Evolutionary conservation across 1,139 yeast species (phyloP), one percentile per base, ranked within the genome.

Genomic region (Debaryomyces udenii): DNA sequence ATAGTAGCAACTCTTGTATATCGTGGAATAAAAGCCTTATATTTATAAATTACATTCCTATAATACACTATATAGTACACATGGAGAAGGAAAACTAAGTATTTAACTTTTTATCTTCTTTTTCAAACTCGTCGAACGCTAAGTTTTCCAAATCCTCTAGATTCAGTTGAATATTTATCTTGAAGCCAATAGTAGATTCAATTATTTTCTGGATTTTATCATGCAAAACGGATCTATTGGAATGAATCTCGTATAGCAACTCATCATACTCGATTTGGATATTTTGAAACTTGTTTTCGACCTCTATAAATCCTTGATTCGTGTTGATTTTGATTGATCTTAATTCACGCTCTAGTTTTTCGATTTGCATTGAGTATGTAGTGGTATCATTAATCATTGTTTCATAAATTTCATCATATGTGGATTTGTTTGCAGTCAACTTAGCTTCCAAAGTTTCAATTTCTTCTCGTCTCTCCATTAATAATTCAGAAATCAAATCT

Each of bases 361-460:
- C 91, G 38, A 83, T 78, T 55, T 86, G 89, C 16, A 83, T 76
- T 40, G 80, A 76, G 44, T 80, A 76, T 24, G 78, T 66, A 30
- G 78, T 68, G 23, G 78, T 66, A 48, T 81, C 81, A 45, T 78
- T 69, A 40, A 74, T 68, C 76, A 80, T 76, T 31, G 78, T 69
- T 47, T 80, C 81, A 55, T 75, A 73, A 14, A 80, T 68, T 40
- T 80, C 82, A 40, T 83, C 87, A 48, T 78, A 79, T 23, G 74
- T 72, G 27, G 75, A 66, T 51, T 81, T 81, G 26, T 71, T 64
- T 16, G 78, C 73, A 5, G 80, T 69, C 37, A 85, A 66, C 46
- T 70, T 73, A 9, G 83, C 78, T 50, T 83, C 84, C 30, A 84
- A 60, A 1, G 74, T 73, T 41, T 85, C 90, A n/a, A 78, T 64